These are phyloP conservation scores for Aspergillus japonicus DNA, from an alignment of 2,329 filamentous ascomycete genomes.

Conservation along the genomic window DNA sequence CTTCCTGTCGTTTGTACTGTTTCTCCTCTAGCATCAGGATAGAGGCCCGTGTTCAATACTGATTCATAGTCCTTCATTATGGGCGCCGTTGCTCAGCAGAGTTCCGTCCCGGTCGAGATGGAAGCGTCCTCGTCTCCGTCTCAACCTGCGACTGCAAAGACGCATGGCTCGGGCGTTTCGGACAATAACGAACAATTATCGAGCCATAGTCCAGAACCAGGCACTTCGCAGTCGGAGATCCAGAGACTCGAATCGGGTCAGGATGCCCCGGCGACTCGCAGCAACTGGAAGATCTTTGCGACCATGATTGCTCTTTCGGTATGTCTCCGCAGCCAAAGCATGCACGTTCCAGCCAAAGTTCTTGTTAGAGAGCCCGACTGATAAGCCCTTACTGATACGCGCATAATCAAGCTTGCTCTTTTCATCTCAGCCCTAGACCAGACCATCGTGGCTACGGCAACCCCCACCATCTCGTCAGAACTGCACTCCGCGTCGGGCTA, in stretches of 20 bases:
- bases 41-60: background rate
- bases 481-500: conserved; percentile 69
- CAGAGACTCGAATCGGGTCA: background rate
- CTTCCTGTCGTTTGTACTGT: background rate
- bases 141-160: background rate
- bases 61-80: background rate
- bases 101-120: background rate
- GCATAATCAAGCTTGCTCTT: conserved; percentile 16
- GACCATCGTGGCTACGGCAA: conserved; percentile 61
- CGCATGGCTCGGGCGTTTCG: background rate
- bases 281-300: conserved; percentile 18
- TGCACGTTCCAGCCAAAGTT: background rate
- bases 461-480: conserved; percentile 60
- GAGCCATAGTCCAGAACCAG: background rate
- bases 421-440: conserved; percentile 37
- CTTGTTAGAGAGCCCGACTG: background rate
- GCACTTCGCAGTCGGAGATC: background rate
- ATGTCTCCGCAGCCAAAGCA: conserved; percentile 1
- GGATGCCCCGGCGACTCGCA: conserved; percentile 1
- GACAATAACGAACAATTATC: background rate
- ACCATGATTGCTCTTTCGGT: conserved; percentile 22
- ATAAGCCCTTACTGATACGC: background rate
- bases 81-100: background rate
- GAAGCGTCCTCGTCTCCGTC: background rate
- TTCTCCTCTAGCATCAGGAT: background rate